Percentiles rank a stretch among this genome's conserved stretches.
Evolutionary conservation across 208 protist species (phyloP).

Genomic region (Acanthamoeba healyi): DNA sequence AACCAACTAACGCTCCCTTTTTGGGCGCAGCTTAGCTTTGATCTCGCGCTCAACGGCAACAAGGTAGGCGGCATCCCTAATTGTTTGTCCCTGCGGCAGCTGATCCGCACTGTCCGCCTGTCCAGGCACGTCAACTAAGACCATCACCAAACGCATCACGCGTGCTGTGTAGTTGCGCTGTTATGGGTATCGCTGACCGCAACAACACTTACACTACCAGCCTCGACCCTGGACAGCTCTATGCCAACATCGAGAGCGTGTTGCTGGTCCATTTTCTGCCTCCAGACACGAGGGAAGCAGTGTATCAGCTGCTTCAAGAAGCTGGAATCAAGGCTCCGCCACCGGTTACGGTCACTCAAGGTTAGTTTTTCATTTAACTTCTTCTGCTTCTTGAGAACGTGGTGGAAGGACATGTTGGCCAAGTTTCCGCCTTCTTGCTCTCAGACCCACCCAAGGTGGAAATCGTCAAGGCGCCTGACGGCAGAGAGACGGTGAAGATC

Average conservation of each 20-base stretch:
- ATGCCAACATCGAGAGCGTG: conserved; percentile 46
- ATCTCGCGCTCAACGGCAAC: conserved; percentile 37
- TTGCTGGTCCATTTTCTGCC: conserved; percentile 66
- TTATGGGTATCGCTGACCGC: too few relatives aligned
- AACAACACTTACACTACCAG: not conserved
- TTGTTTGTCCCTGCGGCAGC: conserved; percentile 81
- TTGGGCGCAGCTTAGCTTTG: not conserved
- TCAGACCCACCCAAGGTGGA: conserved; percentile 76
- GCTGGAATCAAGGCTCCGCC: conserved; percentile 32
- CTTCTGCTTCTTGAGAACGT: not conserved
- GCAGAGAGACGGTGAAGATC: conserved; percentile 12
- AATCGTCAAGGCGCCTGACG: not conserved
- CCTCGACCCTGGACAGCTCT: not conserved
- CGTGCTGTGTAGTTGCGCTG: not conserved
- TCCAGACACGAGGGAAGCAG: conserved; percentile 24
- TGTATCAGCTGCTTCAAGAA: conserved; percentile 50
- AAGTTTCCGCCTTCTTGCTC: not conserved
- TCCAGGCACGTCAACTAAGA: not conserved
- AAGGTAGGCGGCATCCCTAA: conserved; percentile 81
- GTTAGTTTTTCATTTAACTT: not conserved
- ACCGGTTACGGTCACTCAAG: not conserved
- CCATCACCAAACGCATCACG: not conserved
- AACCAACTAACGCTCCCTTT: not conserved
- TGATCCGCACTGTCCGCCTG: conserved; percentile 79
- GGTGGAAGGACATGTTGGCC: not conserved